Conservation (phyloP, 768 basidiomycete species). For the Melanogaster broomeanus region DNA sequence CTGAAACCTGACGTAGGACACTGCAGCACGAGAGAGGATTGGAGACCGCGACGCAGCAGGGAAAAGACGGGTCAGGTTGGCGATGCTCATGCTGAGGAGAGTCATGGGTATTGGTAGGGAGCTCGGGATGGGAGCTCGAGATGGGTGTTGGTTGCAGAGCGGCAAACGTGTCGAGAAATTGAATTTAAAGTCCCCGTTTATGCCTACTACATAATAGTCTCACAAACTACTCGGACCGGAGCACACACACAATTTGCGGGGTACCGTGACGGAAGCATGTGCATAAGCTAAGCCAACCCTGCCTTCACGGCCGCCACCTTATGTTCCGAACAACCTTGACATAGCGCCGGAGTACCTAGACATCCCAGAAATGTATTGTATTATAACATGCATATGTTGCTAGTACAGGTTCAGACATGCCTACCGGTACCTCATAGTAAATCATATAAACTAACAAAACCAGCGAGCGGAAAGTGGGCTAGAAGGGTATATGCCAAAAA, state of each 20-base stretch:
- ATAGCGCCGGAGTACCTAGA: too few species aligned
- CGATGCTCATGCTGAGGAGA: slow-evolving; percentile 26
- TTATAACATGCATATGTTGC: slow-evolving; percentile 26
- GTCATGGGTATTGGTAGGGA: slow-evolving; percentile 10
- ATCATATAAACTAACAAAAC: slow-evolving; percentile 34
- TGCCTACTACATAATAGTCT: slow-evolving; percentile 5
- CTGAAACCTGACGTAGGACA: slow-evolving; percentile 20
- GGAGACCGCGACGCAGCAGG: slow-evolving; percentile 10
- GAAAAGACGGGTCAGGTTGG: slow-evolving; percentile 29
- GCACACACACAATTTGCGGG: slow-evolving; percentile 8
- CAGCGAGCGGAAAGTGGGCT: slow-evolving; percentile 16
- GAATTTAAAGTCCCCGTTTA: slow-evolving; percentile 17
- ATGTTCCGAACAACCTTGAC: too few species aligned
- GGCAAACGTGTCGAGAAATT: slow-evolving; percentile 13
- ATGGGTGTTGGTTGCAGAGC: slow-evolving; percentile 12
- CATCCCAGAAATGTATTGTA: slow-evolving; percentile 19
- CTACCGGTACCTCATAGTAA: slow-evolving; percentile 31
- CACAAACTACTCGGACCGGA: slow-evolving; percentile 6
- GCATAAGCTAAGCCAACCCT: too few species aligned
- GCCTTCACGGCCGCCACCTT: too few species aligned
- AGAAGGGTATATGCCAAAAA: slow-evolving; percentile 33
- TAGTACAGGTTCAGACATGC: slow-evolving; percentile 19
- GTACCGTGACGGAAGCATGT: background rate
- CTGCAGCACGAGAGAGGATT: slow-evolving; percentile 8
- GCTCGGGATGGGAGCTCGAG: slow-evolving; percentile 1